Evolutionary conservation across 140 eudicot species (phyloP).

Genomic region (Bidens hawaiensis): DNA sequence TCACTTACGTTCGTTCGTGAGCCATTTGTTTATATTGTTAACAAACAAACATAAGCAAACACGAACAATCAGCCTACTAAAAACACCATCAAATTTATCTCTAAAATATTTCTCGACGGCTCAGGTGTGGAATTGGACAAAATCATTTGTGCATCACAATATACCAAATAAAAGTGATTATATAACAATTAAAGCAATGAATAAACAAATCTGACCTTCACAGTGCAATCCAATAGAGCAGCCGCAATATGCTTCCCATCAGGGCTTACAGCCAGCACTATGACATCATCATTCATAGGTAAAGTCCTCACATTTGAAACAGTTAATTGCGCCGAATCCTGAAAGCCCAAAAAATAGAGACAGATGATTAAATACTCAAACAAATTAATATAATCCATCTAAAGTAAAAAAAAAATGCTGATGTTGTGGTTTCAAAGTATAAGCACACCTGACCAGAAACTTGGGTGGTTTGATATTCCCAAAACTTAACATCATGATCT

Average conservation of each 20-base stretch:
- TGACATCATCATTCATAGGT: conserved; percentile 86
- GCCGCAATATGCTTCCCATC: conserved; percentile 79
- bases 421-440: neutral
- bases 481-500: conserved; percentile 93
- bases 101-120: neutral
- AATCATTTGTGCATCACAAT: neutral
- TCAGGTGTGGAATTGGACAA: neutral
- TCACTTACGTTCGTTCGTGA: no score
- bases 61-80: no score
- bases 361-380: neutral
- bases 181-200: neutral
- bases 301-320: conserved; percentile 59
- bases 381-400: neutral
- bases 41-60: no score
- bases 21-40: no score
- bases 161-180: conserved; percentile 3
- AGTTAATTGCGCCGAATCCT: conserved; percentile 63
- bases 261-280: conserved; percentile 73
- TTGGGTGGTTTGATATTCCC: conserved; percentile 70
- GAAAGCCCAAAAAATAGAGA: conserved; percentile 4
- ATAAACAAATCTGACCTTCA: conserved; percentile 52
- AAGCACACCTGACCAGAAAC: conserved; percentile 62
- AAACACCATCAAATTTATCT: neutral
- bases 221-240: conserved; percentile 79
- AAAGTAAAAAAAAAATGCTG: neutral